Evolutionary conservation across 805 yeast genomes (phyloP), one percentile per base, ranked within the genome.

Genomic region (Scheffersomyces stipitis): DNA sequence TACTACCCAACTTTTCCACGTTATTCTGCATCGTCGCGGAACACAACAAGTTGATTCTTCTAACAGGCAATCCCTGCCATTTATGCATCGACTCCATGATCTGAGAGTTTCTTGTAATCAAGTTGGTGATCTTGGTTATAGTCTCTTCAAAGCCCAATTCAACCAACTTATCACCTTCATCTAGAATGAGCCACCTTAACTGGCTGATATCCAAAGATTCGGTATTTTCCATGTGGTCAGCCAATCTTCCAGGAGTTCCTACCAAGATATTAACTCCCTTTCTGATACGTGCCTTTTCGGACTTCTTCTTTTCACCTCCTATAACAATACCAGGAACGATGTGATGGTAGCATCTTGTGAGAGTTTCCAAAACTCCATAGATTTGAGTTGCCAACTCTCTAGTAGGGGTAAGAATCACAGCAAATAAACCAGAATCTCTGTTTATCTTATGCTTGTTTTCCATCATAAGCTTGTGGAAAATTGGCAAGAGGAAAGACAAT

Each of bases 281-380:
- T 56, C 99, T 76, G 23, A 93, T 64, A 52, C 99, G 70, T 1
- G 98, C 97, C 73, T 93, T 93, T 61, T 93, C 99, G 2, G 96
- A 78, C 56, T 93, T 95, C 61, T 91, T 91, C 75, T 91, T 90
- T 58, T 93, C 99, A 43, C 99, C 99, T 55, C 99, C 99, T 64
- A 89, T 89, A 17, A 93, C 95, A 28, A 90, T 78, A 27, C 98
- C 96, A 1, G 99, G 97, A 4, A 95, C 99, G 29, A 93, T 75
- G 60, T 85, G 79, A 54, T 86, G 95, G 56, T 91, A 83, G 54
- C 90, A 79, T 37, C 84, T 74, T 27, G 82, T 72, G 22, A 93
- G 60, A 2, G 78, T 70, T 49, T 86, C 91, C 41, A 89, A 70
- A 3, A 90, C 96, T 4, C 83, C 69, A 54, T 86, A 84, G 34